These are phyloP conservation scores for Handroanthus guayacan DNA, from an alignment of 257 asterid species.

Conservation along the genomic window DNA sequence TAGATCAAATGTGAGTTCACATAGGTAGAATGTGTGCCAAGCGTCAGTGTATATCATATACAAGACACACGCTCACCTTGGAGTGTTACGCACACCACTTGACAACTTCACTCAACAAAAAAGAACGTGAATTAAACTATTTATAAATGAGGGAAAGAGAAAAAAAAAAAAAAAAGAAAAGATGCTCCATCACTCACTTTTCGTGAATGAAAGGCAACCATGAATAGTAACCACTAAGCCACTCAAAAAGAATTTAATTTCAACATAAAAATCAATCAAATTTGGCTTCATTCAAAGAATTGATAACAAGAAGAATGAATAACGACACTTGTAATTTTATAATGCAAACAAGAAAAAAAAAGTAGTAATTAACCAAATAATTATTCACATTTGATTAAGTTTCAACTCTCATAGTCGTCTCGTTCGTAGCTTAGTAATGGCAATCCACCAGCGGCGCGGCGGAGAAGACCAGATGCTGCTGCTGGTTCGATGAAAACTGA, in stretches of 20 bases:
- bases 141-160: background rate
- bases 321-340: constrained; percentile 34
- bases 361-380: constrained; percentile 28
- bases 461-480: constrained; percentile 51
- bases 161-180: constrained; percentile 26
- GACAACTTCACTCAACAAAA: background rate
- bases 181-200: constrained; percentile 67
- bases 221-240: constrained; percentile 69
- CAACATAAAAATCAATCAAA: constrained; percentile 17
- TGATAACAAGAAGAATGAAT: constrained; percentile 35
- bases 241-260: constrained; percentile 59
- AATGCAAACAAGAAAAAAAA: background rate
- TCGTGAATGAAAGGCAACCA: constrained; percentile 79
- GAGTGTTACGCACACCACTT: constrained; percentile 33
- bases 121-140: constrained; percentile 30
- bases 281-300: constrained; percentile 31
- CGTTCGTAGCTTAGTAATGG: constrained; percentile 51
- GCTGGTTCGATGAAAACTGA: constrained; percentile 44
- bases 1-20: too few species aligned
- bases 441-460: constrained; percentile 75
- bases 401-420: constrained; percentile 41
- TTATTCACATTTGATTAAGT: constrained; percentile 47
- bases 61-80: background rate
- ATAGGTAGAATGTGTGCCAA: too few species aligned
- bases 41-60: background rate